Conservation (phyloP, 352 stramenopile species). For the Pythium sukuiense region DNA sequence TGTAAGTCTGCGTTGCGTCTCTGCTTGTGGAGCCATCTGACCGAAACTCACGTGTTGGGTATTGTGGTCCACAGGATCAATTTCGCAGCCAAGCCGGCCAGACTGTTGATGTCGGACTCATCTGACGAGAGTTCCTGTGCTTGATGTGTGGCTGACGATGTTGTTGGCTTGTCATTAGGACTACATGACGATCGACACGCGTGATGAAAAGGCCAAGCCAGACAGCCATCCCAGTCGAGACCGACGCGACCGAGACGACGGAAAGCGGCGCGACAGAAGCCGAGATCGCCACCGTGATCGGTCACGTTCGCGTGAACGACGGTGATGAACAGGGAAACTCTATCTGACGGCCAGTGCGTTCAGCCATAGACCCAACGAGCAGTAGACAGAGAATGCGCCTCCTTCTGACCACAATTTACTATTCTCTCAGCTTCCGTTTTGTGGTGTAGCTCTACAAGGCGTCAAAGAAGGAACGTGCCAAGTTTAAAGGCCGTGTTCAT, state of each 20-base stretch:
- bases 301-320: conserved; percentile 17
- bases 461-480: no score
- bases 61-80: conserved; percentile 45
- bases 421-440: no score
- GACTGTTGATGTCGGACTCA: conserved; percentile 46
- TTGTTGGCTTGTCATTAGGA: conserved; percentile 34
- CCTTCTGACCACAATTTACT: no score
- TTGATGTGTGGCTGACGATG: not conserved
- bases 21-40: no score
- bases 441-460: no score
- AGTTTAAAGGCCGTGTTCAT: no score
- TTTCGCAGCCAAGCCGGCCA: conserved; percentile 61
- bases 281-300: conserved; percentile 12
- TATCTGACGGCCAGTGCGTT: no score
- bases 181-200: conserved; percentile 71
- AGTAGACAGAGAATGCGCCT: no score
- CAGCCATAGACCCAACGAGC: no score
- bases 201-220: conserved; percentile 7
- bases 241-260: not conserved
- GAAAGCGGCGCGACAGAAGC: not conserved
- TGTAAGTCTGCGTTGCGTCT: conserved; percentile 31
- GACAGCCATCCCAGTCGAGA: conserved; percentile 3
- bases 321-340: not conserved
- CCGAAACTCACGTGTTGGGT: no score
- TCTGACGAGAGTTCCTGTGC: not conserved